Base-by-base conservation (phyloP, 768 basidiomycete species). In the Cystoderma amianthinum region DNA sequence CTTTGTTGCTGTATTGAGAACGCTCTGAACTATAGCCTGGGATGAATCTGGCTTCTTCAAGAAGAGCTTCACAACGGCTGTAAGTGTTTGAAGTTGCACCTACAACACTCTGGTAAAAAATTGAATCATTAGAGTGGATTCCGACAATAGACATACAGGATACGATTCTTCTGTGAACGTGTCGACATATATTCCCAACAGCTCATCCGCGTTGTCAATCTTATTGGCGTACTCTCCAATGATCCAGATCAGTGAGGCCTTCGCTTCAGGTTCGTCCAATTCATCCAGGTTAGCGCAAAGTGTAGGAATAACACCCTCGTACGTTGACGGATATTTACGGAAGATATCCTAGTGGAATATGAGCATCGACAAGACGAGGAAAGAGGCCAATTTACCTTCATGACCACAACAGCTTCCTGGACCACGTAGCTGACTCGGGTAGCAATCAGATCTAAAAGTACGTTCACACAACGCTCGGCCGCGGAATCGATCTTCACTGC, bases 231-330 rank as follows among this genome's bases (percentile, higher is more conserved):
- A 97, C 65, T 97, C 93, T 43, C 95, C 95, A 50, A 98, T 93
- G 53, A 99, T 98, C 95, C 96, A 99, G 58, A 99, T 97, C 38
- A 99, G 69, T 2, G 94, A 94, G 1, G 94, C 90, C 57, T 97
- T 97, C 2, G 96, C 95, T 58, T 99, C 95, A 7, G 95, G 96
- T 56, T 99, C 96, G 54, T 98, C 95, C 22, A 99, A 68, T 53
- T 96, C 94, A 45, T 99, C 95, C 11, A 98, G 80, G 55, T 93
- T 95, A 2, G 89, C 82, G 53, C 94, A 99, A 11, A 99, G 65
- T 1, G 85, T 92, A 0, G 94, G 95, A 49, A 99, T 97, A 55
- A 96, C 85, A 15, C 93, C 94, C 63, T 99, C 95, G 57, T 98
- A 99, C 2, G 84, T 91, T 23, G 82, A 85, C 5, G 94, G 96